Evolutionary conservation across 139 green algal genomes (phyloP).

Genomic region (Zygnema circumcarinatum): DNA sequence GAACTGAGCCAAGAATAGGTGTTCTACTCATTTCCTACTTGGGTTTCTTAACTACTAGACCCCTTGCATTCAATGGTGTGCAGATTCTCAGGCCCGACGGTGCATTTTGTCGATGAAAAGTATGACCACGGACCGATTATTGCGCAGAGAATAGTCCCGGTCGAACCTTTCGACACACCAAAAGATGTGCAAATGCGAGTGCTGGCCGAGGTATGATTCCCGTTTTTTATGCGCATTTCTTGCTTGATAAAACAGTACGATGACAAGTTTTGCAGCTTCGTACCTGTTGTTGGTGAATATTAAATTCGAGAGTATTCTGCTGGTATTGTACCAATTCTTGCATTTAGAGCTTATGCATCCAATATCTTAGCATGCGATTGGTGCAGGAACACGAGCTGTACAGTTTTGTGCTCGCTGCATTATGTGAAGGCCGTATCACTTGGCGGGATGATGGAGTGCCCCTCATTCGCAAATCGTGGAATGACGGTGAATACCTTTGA

Average conservation of each 20-base stretch:
- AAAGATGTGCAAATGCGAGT: conserved; percentile 83
- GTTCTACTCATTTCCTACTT: too few relatives aligned
- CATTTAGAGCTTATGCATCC: too few relatives aligned
- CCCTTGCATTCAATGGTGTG: neutral
- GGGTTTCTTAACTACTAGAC: too few relatives aligned
- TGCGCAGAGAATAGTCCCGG: conserved; percentile 86
- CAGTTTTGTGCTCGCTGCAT: conserved; percentile 83
- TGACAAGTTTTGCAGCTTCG: neutral
- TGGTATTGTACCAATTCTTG: too few relatives aligned
- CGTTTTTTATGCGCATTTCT: too few relatives aligned
- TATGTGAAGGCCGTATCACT: conserved; percentile 85
- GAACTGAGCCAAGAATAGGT: too few relatives aligned
- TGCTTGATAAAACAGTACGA: neutral
- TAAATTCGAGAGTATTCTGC: too few relatives aligned
- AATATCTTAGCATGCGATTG: too few relatives aligned
- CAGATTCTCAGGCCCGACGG: conserved; percentile 82
- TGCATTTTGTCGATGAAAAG: conserved; percentile 98
- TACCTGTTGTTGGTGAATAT: too few relatives aligned
- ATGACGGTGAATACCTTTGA: conserved; percentile 35
- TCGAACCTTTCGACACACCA: conserved; percentile 82
- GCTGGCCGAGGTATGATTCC: conserved; percentile 76
- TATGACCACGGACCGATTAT: conserved; percentile 96
- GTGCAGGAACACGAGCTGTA: conserved; percentile 87
- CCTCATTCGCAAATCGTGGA: conserved; percentile 33
- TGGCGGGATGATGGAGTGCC: conserved; percentile 80